Conservation (phyloP, 139 green algal species). For the Coelastrella sp. region DNA sequence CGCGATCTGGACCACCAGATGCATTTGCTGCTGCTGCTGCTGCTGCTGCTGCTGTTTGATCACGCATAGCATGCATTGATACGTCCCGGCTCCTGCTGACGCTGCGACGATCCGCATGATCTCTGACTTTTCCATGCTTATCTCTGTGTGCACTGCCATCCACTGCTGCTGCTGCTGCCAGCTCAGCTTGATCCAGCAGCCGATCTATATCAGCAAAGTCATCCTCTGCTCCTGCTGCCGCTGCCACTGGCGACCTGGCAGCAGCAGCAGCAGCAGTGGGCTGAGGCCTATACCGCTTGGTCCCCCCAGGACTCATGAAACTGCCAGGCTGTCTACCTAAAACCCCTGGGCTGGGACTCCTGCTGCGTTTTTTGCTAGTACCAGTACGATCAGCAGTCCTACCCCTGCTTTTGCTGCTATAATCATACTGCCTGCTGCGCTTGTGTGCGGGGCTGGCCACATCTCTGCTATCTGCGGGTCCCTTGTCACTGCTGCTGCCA, state of each 20-base stretch:
- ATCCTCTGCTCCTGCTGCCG: background rate
- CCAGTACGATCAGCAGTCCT: background rate
- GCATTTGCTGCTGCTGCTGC: background rate
- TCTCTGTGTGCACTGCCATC: background rate
- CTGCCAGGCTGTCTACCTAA: background rate
- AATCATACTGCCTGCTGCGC: background rate
- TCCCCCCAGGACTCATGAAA: background rate
- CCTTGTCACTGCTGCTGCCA: background rate
- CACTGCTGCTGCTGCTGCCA: background rate
- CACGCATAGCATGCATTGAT: too few relatives aligned
- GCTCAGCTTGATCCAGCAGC: constrained; percentile 2
- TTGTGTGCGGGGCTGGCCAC: background rate
- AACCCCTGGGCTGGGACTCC: background rate
- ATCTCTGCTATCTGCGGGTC: background rate
- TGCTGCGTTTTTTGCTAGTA: background rate
- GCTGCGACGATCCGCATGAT: background rate
- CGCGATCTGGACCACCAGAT: background rate
- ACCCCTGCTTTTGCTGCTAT: background rate
- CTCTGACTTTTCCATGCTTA: background rate
- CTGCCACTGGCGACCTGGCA: background rate
- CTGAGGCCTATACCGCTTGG: background rate
- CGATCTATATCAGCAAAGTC: background rate
- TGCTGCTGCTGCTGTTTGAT: background rate
- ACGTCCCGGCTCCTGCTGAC: background rate
- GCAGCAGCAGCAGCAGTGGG: background rate